Evolutionary conservation across 23 red algal genomes (phyloP), one percentile per base, ranked within the genome.

Genomic region (Gracilariopsis chorda): DNA sequence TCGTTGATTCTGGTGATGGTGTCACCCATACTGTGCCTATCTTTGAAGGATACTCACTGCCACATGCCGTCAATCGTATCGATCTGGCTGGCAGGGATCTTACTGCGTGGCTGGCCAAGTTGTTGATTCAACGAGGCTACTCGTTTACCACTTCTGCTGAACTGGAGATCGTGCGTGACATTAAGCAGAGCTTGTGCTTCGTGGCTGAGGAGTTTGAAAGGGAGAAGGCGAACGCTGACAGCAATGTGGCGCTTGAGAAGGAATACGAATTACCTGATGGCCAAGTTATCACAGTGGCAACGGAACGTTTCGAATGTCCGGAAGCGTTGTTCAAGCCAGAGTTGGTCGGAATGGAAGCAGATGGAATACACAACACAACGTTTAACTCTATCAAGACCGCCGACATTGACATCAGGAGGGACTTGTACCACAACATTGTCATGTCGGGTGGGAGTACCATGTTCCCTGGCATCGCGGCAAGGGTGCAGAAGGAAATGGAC

Each of bases 21-120:
- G 97, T 99, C n/a, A 99, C 97, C 5, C 97, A 99, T 77, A 99
- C 92, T 7, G 97, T 99, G 65, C 97, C 97, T 60, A 99, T 99
- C 55, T 99, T 96, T 41, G 97, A 99, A 55, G 97, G 97, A 32
- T 99, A 99, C 86, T 95, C 97, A 4, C 75, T 99, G 33, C 97
- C 97, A 30, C 97, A 99, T 73, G 97, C 97, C 47, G 87, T 99
- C 36, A 80, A 92, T 40, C 88, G 97, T 20, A 94, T 99, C 84
- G 90, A 99, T 49, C 79, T 99, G 52, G 97, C 97, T 17, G 97
- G 97, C 8, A 48, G 97, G 7, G 97, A 99, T 65, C 90, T 99
- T 33, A 99, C 97, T 16, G 78, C 75, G 8, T 94, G 91, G 67
- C 25, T 99, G 90, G 93, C 97, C 19, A 99, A 95, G 82, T 52